Evolutionary conservation across 225 moss, liverwort and hornwort species (phyloP).

Genomic region (Anthoceros angustus): DNA sequence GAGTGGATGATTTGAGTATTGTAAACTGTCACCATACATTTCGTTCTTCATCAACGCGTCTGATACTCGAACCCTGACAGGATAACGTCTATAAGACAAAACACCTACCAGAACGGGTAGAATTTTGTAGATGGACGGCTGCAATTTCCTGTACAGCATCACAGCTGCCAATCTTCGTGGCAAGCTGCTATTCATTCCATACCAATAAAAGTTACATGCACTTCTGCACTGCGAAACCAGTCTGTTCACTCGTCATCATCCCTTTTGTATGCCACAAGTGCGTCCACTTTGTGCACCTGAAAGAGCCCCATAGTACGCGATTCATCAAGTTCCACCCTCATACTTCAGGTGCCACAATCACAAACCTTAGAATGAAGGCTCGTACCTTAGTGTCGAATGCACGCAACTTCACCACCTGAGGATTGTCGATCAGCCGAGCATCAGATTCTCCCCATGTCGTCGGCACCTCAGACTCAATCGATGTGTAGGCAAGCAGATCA

Average conservation of each 20-base stretch:
- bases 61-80: too few species aligned
- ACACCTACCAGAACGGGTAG: too few species aligned
- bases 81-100: too few species aligned
- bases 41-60: too few species aligned
- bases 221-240: neutral
- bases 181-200: too few species aligned
- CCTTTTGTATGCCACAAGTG: conserved; percentile 32
- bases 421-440: conserved; percentile 70
- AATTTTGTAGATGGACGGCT: too few species aligned
- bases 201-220: neutral
- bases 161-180: neutral
- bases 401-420: conserved; percentile 73
- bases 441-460: conserved; percentile 87
- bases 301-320: neutral
- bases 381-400: conserved; percentile 77
- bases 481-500: conserved; percentile 84
- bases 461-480: conserved; percentile 71
- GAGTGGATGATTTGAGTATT: too few species aligned
- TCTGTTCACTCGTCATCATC: neutral
- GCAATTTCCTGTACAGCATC: too few species aligned
- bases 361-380: neutral
- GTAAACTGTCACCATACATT: too few species aligned
- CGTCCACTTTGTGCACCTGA: conserved; percentile 39
- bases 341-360: neutral
- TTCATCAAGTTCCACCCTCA: neutral